These are phyloP conservation scores for Gymnopilus junonius DNA, from an alignment of 768 basidiomycete genomes.

Conservation along the genomic window DNA sequence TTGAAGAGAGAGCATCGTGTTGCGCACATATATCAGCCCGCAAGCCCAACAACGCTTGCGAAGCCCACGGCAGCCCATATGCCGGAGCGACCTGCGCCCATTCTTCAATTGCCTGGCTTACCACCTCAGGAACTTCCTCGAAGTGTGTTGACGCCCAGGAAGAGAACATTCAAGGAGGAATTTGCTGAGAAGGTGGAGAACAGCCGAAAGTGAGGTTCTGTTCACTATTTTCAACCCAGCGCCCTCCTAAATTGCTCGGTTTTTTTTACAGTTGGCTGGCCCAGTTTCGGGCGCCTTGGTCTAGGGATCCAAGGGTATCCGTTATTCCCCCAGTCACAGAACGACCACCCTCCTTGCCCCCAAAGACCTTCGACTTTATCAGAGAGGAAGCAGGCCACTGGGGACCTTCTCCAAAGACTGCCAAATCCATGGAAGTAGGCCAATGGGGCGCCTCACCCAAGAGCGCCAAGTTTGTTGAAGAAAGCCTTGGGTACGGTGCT, in stretches of 20 bases:
- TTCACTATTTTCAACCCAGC: not conserved
- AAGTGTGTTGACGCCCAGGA: constrained; percentile 16
- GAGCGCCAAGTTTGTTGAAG: constrained; percentile 13
- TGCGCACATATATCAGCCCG: constrained; percentile 25
- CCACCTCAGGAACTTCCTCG: constrained; percentile 24
- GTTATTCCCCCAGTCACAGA: constrained; percentile 26
- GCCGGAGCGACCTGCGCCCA: constrained; percentile 28
- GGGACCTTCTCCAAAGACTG: constrained; percentile 14
- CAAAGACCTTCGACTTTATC: constrained; percentile 23
- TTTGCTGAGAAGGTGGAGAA: constrained; percentile 22
- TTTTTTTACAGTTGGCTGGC: constrained; percentile 21
- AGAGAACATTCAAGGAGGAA: constrained; percentile 11
- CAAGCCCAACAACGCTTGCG: constrained; percentile 18
- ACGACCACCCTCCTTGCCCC: constrained; percentile 1
- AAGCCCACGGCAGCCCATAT: constrained; percentile 19
- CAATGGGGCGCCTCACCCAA: constrained; percentile 10
- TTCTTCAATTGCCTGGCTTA: constrained; percentile 28
- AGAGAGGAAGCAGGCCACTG: constrained; percentile 7
- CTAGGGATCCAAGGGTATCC: constrained; percentile 18
- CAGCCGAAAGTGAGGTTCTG: constrained; percentile 16
- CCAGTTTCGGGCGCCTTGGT: constrained; percentile 21
- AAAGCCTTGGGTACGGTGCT: constrained; percentile 9
- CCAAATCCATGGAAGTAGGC: constrained; percentile 8
- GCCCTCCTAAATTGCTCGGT: not conserved
- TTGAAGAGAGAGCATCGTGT: constrained; percentile 25